These are phyloP conservation scores for Aquilaria malaccensis DNA, from an alignment of 345 rosid species.

Conservation along the genomic window DNA sequence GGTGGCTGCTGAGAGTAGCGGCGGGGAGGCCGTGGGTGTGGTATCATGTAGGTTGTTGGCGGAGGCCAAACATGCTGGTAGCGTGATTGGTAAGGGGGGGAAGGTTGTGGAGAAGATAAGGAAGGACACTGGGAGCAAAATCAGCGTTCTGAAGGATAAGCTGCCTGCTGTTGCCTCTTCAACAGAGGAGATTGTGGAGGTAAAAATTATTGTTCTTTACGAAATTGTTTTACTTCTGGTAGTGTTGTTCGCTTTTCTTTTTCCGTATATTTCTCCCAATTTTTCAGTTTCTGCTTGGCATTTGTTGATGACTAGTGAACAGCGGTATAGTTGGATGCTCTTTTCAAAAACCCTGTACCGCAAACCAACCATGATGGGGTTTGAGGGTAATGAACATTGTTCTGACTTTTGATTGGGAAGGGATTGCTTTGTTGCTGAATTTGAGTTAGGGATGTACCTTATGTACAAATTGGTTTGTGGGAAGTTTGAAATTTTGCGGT, in stretches of 20 bases:
- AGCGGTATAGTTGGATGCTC: too few relatives aligned
- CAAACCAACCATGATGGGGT: too few relatives aligned
- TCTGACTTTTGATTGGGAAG: too few relatives aligned
- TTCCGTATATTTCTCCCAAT: background rate
- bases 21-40: conserved; percentile 25
- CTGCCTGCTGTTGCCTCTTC: conserved; percentile 59
- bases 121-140: conserved; percentile 65
- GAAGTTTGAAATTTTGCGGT: too few relatives aligned
- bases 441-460: too few relatives aligned
- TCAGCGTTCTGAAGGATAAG: conserved; percentile 57
- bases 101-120: conserved; percentile 71
- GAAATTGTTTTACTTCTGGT: background rate
- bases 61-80: conserved; percentile 61
- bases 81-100: conserved; percentile 87
- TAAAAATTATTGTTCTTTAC: conserved; percentile 9
- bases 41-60: conserved; percentile 72
- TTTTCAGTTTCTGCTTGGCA: too few relatives aligned
- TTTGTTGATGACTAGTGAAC: too few relatives aligned
- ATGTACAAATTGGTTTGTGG: too few relatives aligned
- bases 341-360: too few relatives aligned
- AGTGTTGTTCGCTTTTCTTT: background rate
- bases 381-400: too few relatives aligned
- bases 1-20: conserved; percentile 50
- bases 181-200: conserved; percentile 83
- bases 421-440: too few relatives aligned